Conservation (phyloP, 352 stramenopile species). For the Pythium rishiriense region DNA sequence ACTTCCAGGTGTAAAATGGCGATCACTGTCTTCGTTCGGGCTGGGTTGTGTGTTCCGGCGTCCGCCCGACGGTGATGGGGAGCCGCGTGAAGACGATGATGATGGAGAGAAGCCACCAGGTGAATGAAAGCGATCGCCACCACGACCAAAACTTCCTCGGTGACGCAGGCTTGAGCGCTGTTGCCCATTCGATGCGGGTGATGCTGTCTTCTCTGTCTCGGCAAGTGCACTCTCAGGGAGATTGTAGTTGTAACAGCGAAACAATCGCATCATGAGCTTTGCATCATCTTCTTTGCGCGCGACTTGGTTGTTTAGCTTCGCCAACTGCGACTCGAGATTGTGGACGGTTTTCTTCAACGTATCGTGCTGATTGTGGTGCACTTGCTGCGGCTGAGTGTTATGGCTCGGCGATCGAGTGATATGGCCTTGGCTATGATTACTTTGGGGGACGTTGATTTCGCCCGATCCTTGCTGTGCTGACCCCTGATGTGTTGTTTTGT, state of each 20-base stretch:
- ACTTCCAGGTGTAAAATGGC: constrained; percentile 60
- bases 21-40: constrained; percentile 15
- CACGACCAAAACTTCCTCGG: constrained; percentile 13
- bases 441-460: background rate
- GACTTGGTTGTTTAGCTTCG: constrained; percentile 67
- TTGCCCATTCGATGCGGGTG: constrained; percentile 33
- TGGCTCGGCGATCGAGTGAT: constrained; percentile 15
- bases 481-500: constrained; percentile 24
- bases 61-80: constrained; percentile 10
- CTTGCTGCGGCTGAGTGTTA: constrained; percentile 16
- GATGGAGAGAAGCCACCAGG: constrained; percentile 40
- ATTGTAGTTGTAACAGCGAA: constrained; percentile 86
- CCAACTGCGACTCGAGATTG: constrained; percentile 58
- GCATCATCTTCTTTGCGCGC: constrained; percentile 58
- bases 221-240: constrained; percentile 54
- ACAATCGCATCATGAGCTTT: constrained; percentile 57
- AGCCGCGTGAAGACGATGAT: constrained; percentile 24
- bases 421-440: background rate
- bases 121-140: constrained; percentile 30
- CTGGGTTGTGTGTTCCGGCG: constrained; percentile 27
- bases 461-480: constrained; percentile 8
- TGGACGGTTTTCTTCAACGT: constrained; percentile 55
- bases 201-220: constrained; percentile 52
- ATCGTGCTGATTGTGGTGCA: constrained; percentile 35
- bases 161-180: constrained; percentile 20